Evolutionary conservation across 2,329 filamentous ascomycete genomes (phyloP).

Genomic region (Calonectria henricotiae): DNA sequence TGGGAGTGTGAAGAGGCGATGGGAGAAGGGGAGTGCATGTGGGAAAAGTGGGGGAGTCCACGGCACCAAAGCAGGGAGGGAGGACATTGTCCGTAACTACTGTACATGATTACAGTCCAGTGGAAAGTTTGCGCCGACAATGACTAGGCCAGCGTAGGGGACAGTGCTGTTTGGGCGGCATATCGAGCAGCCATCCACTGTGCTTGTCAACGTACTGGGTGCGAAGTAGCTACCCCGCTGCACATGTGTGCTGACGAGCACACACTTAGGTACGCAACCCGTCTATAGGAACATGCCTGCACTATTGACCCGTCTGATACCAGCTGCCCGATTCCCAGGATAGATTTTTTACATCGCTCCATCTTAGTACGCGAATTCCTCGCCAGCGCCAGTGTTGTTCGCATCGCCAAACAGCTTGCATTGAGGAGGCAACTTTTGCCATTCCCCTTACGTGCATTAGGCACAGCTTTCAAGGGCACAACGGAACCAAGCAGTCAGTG

Average conservation of each 20-base stretch:
- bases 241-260: not conserved
- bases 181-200: not conserved
- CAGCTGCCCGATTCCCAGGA: no score
- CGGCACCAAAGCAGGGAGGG: constrained; percentile 10
- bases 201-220: not conserved
- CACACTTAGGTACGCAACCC: not conserved
- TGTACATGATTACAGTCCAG: not conserved
- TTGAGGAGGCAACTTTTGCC: not conserved
- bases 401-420: not conserved
- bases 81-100: not conserved
- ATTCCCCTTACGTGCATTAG: constrained; percentile 21
- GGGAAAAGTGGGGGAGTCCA: constrained; percentile 20
- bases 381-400: not conserved
- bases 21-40: constrained; percentile 16
- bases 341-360: not conserved
- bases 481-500: not conserved
- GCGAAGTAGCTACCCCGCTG: not conserved
- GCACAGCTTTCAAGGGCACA: not conserved
- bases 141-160: not conserved
- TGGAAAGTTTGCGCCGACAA: constrained; percentile 14
- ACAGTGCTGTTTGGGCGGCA: constrained; percentile 1
- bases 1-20: constrained; percentile 23
- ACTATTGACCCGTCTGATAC: no score
- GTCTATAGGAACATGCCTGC: not conserved
- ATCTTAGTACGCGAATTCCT: not conserved